Percentiles rank a stretch among this genome's conserved stretches.
phyloP scores from a whole-genome alignment of 768 basidiomycete species.

The Boletus rex-veris region DNA sequence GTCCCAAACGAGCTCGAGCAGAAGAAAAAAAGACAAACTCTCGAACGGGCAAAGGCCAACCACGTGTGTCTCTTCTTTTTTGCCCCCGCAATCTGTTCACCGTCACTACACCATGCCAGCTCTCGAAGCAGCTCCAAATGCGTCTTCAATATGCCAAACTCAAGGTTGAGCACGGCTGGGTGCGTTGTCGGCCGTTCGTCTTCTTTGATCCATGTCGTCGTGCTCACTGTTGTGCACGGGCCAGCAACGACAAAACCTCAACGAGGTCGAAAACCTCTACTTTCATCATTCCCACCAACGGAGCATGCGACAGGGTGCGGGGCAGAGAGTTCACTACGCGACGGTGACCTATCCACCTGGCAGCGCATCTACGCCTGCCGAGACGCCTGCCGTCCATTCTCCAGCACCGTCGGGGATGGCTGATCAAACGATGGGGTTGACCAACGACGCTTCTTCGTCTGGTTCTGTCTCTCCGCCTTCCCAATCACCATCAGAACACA shows the following conservation, averaged over 20 bases:
- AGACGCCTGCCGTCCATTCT: slow-evolving; percentile 6
- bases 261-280: slow-evolving; percentile 81
- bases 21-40: slow-evolving; percentile 45
- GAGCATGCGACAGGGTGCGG: slow-evolving; percentile 18
- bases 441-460: not conserved
- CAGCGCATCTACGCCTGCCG: not conserved
- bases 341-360: not conserved
- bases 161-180: slow-evolving; percentile 83
- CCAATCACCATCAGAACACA: slow-evolving; percentile 5
- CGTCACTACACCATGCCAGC: slow-evolving; percentile 34
- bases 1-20: slow-evolving; percentile 28
- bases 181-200: slow-evolving; percentile 21
- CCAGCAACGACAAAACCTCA: slow-evolving; percentile 74
- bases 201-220: not conserved
- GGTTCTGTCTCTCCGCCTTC: slow-evolving; percentile 3
- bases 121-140: slow-evolving; percentile 68
- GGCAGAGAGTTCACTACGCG: slow-evolving; percentile 17
- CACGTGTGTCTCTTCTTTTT: slow-evolving; percentile 42
- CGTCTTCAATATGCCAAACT: slow-evolving; percentile 73
- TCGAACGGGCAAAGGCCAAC: slow-evolving; percentile 55
- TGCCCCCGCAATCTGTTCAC: not conserved
- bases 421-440: slow-evolving; percentile 14
- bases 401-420: slow-evolving; percentile 10
- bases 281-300: slow-evolving; percentile 66
- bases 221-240: not conserved